Evolutionary conservation across 1,139 yeast genomes (phyloP), one percentile per base, ranked within the genome.

Genomic region (Yamadazyma mexicana): DNA sequence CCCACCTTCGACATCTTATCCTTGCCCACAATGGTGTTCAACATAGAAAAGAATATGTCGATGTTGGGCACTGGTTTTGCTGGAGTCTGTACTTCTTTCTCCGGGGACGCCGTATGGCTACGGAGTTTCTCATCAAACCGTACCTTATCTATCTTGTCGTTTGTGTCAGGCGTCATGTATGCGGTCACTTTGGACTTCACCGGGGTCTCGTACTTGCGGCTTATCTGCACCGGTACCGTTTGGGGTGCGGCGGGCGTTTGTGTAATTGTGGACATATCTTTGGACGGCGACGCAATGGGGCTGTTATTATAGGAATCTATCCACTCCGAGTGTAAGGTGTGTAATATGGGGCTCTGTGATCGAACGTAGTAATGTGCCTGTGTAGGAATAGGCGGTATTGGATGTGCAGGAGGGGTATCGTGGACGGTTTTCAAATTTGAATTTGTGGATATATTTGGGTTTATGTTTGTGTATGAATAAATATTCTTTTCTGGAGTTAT

Each of bases 1-100:
- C 79, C 66, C 4, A 79, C 66, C 51, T 84, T 84, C 26, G 87
- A 85, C 48, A 81, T 45, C 52, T 83, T 82, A 53, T 84, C 92
- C 56, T 83, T 84, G 26, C 91, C 91, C 2, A 77, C 71, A 20
- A 83, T 59, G 41, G 74, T 73, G 44, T 73, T 75, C 42, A 81
- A 59, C 62, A 78, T 62, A 28, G 66, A 64, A 62, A 80, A 73
- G 41, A 81, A 64, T 4, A 82, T 62, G 37, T 77, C 82, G 56
- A 48, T 16, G 3, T 33, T n/a, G 2, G 37, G 64, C 45, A 42
- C 40, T 16, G 39, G 31, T 27, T 29, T 37, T 3, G 17, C 5
- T 8, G 27, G 8, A 6, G 8, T 20, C 8, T 20, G 8, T 8
- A 6, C 8, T 8, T 20, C 22, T 8, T 20, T 20, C 22, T 20